Conservation (phyloP, 2,329 filamentous ascomycete species). For the Cordyceps fumosorosea region DNA sequence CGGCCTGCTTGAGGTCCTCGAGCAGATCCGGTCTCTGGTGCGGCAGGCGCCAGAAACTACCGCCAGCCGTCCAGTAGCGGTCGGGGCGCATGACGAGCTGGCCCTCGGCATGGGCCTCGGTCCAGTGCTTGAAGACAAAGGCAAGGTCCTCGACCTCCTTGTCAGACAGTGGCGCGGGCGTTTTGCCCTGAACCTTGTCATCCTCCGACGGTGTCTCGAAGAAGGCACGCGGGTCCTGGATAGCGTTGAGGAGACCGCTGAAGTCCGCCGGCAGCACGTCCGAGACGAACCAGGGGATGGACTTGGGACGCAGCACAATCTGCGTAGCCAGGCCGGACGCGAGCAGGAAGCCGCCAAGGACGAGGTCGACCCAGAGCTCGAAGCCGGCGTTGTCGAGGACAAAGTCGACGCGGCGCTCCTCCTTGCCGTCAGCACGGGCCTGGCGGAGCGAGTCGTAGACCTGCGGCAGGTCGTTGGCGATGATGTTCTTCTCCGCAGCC, state of each 20-base stretch:
- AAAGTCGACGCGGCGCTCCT: slow-evolving; percentile 78
- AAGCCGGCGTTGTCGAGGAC: slow-evolving; percentile 97
- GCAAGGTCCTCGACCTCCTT: slow-evolving; percentile 60
- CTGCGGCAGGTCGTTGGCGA: slow-evolving; percentile 73
- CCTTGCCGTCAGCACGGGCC: slow-evolving; percentile 55
- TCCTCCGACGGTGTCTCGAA: slow-evolving; percentile 72
- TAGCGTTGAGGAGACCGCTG: slow-evolving; percentile 67
- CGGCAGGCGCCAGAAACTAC: slow-evolving; percentile 85
- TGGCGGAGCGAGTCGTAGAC: slow-evolving; percentile 64
- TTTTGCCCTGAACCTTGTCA: slow-evolving; percentile 48
- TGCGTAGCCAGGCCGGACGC: slow-evolving; percentile 78
- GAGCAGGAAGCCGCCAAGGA: slow-evolving; percentile 85
- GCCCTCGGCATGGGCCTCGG: slow-evolving; percentile 70
- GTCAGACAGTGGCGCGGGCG: slow-evolving; percentile 56
- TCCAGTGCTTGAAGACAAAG: slow-evolving; percentile 81
- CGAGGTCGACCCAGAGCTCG: slow-evolving; percentile 90
- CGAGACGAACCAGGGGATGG: slow-evolving; percentile 96
- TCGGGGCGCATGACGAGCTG: slow-evolving; percentile 78
- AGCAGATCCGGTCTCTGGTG: slow-evolving; percentile 58
- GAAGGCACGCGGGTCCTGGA: slow-evolving; percentile 71
- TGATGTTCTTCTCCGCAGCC: slow-evolving; percentile 80
- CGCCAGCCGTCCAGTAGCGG: slow-evolving; percentile 82
- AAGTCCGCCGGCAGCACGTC: slow-evolving; percentile 89
- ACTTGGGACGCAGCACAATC: slow-evolving; percentile 86
- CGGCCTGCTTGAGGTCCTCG: slow-evolving; percentile 72